phyloP scores from a whole-genome alignment of 1,284 basidiomycete species.

The Xerocomus minutiporus region DNA sequence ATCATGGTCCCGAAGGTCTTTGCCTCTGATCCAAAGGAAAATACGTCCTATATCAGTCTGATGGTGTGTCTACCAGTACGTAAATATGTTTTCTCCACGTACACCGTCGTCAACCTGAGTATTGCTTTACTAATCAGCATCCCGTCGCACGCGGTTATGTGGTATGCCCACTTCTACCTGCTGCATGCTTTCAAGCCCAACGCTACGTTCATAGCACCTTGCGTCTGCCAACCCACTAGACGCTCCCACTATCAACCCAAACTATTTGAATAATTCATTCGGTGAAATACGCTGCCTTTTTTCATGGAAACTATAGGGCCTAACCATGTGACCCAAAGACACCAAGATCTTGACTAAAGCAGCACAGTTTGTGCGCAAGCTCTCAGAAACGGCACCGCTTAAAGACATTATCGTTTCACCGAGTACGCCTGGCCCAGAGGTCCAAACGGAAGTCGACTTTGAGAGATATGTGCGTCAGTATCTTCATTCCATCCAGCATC shows the following conservation, averaged over 20 bases:
- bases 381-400: slow-evolving; percentile 18
- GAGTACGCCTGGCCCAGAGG: slow-evolving; percentile 20
- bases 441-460: slow-evolving; percentile 18
- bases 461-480: slow-evolving; percentile 8
- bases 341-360: slow-evolving; percentile 19
- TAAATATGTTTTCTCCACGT: neutral
- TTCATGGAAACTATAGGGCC: neutral
- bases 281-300: slow-evolving; percentile 3
- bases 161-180: slow-evolving; percentile 6
- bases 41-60: slow-evolving; percentile 17
- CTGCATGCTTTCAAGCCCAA: neutral
- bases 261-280: slow-evolving; percentile 14
- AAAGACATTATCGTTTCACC: slow-evolving; percentile 16
- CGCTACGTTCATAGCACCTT: slow-evolving; percentile 9
- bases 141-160: slow-evolving; percentile 16
- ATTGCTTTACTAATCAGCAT: neutral
- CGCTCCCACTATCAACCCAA: slow-evolving; percentile 13
- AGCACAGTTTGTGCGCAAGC: slow-evolving; percentile 12
- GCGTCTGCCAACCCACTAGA: slow-evolving; percentile 13
- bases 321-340: slow-evolving; percentile 8
- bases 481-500: slow-evolving; percentile 10
- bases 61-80: slow-evolving; percentile 13
- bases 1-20: slow-evolving; percentile 20
- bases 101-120: neutral
- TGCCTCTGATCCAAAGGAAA: slow-evolving; percentile 5